phyloP scores from a whole-genome alignment of 208 protist genomes.

The Strigomonas oncopelti region DNA sequence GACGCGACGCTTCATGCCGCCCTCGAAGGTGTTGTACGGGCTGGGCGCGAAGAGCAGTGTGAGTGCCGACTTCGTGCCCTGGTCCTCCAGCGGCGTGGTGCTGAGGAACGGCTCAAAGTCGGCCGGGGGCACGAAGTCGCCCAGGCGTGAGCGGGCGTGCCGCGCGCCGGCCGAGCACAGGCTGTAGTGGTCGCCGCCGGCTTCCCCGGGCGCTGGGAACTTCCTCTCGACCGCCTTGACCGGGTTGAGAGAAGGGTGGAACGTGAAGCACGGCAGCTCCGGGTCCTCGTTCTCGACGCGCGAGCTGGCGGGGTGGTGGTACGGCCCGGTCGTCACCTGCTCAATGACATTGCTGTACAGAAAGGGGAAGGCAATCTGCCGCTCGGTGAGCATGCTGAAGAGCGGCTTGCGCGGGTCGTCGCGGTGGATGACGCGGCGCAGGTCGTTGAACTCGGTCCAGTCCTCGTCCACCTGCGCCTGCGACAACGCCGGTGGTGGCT shows the following conservation, averaged over 20 bases:
- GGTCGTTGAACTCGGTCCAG: slow-evolving; percentile 99
- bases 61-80: slow-evolving; percentile 92
- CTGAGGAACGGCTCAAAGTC: slow-evolving; percentile 82
- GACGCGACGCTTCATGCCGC: slow-evolving; percentile 92
- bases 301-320: slow-evolving; percentile 92
- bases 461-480: slow-evolving; percentile 93
- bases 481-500: slow-evolving; percentile 52
- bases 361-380: slow-evolving; percentile 99
- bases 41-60: slow-evolving; percentile 96
- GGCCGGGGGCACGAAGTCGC: slow-evolving; percentile 13
- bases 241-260: slow-evolving; percentile 98
- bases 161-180: slow-evolving; percentile 38
- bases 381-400: slow-evolving; percentile 98
- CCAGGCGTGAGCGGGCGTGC: slow-evolving; percentile 7
- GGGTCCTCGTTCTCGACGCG: slow-evolving; percentile 96
- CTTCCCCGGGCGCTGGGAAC: slow-evolving; percentile 24
- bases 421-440: slow-evolving; percentile 99
- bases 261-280: slow-evolving; percentile 98
- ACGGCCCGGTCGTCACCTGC: slow-evolving; percentile 87
- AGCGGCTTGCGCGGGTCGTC: slow-evolving; percentile 88
- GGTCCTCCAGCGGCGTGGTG: slow-evolving; percentile 88
- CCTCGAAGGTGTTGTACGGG: slow-evolving; percentile 97
- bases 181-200: slow-evolving; percentile 16
- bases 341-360: slow-evolving; percentile 98
- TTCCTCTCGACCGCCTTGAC: slow-evolving; percentile 84